A percentile compares a stretch with the other conserved stretches of the same genome.
phyloP scores from a whole-genome alignment of 208 protist species.

The Acanthamoeba royreba region DNA sequence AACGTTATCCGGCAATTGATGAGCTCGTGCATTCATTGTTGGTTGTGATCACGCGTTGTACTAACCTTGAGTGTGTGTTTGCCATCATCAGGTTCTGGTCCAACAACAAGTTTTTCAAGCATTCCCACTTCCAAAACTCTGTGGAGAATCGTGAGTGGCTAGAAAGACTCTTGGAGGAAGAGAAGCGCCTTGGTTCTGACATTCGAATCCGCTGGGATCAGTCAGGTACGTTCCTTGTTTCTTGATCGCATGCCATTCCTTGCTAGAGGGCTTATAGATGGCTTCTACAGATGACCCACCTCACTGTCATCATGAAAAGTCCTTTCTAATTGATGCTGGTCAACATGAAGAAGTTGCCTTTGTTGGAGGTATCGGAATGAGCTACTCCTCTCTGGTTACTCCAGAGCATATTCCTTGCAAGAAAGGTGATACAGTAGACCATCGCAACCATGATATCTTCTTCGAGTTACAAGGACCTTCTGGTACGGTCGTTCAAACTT shows the following conservation, averaged over 20 bases:
- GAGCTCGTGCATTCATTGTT: too few relatives aligned
- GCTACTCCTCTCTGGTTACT: not conserved
- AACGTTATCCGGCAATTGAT: too few relatives aligned
- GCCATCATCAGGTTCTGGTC: not conserved
- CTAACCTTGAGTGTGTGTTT: too few relatives aligned
- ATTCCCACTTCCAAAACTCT: not conserved
- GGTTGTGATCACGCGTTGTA: not conserved
- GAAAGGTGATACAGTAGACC: not conserved
- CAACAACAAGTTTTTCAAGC: not conserved
- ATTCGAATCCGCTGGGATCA: not conserved
- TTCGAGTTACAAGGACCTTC: not conserved
- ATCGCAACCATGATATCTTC: not conserved
- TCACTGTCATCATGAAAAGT: not conserved
- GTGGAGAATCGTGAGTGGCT: not conserved
- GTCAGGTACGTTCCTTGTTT: not conserved
- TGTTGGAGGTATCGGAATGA: not conserved
- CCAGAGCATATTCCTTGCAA: not conserved
- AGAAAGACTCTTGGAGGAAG: not conserved
- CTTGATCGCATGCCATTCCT: too few relatives aligned
- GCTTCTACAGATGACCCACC: not conserved
- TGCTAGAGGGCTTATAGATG: too few relatives aligned
- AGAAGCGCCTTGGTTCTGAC: not conserved
- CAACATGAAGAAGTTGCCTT: not conserved
- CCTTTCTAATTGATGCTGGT: not conserved
- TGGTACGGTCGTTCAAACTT: not conserved